A percentile compares a stretch with the other conserved stretches of the same genome.
Evolutionary conservation across 2,329 filamentous ascomycete species (phyloP).

Genomic region (Fusarium dlaminii): DNA sequence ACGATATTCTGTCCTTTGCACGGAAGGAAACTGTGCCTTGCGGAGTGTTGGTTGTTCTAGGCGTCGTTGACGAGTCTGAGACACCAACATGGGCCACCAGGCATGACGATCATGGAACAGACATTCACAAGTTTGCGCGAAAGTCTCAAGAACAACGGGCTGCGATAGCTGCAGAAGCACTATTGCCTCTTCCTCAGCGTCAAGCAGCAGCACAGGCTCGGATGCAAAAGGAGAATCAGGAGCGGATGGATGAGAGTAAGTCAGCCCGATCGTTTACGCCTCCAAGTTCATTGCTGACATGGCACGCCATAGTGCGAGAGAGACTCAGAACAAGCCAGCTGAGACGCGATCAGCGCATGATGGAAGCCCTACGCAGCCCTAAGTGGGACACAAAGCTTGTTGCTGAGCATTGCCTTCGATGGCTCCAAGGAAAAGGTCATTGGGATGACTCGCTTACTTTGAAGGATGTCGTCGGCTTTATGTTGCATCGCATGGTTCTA

Average conservation of each 20-base stretch:
- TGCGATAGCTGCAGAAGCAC: slow-evolving; percentile 55
- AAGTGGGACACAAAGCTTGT: slow-evolving; percentile 61
- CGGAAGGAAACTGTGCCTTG: slow-evolving; percentile 65
- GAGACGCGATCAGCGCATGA: slow-evolving; percentile 55
- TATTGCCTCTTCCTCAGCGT: slow-evolving; percentile 55
- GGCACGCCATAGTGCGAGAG: slow-evolving; percentile 52
- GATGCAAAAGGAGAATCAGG: slow-evolving; percentile 53
- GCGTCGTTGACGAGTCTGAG: slow-evolving; percentile 57
- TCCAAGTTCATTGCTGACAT: background rate
- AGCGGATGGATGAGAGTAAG: slow-evolving; percentile 59
- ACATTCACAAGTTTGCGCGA: slow-evolving; percentile 47
- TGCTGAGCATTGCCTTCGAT: slow-evolving; percentile 55
- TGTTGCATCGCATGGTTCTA: slow-evolving; percentile 63
- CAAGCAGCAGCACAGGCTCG: slow-evolving; percentile 54
- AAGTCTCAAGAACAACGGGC: slow-evolving; percentile 52
- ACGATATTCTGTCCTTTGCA: slow-evolving; percentile 60
- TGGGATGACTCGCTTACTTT: slow-evolving; percentile 42
- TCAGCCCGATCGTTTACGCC: background rate
- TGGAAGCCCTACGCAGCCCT: slow-evolving; percentile 63
- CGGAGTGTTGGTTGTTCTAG: slow-evolving; percentile 66
- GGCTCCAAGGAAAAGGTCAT: slow-evolving; percentile 50
- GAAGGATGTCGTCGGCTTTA: slow-evolving; percentile 55
- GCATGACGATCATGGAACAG: slow-evolving; percentile 49
- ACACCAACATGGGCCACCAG: slow-evolving; percentile 65
- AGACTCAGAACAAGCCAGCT: slow-evolving; percentile 51